Conservation (phyloP, 2,329 filamentous ascomycete genomes). For the Magnaporthiopsis rhizophila region DNA sequence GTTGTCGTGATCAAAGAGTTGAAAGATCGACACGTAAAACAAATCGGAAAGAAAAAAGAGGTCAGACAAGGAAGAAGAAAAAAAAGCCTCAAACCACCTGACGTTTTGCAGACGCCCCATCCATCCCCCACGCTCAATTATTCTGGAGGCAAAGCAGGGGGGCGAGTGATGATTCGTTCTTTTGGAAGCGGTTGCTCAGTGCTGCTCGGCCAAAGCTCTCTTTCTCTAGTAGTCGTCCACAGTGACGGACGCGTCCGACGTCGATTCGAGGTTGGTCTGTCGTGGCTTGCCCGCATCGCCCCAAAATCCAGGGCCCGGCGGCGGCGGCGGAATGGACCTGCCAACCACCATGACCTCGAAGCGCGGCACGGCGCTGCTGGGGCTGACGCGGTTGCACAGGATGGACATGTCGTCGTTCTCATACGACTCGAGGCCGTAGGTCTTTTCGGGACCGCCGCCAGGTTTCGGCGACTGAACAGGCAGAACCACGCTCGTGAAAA, state of each 20-base stretch:
- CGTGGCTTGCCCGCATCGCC: not conserved
- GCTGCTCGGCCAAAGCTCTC: not conserved
- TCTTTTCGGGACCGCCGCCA: not conserved
- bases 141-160: not conserved
- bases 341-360: constrained; percentile 21
- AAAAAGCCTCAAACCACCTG: not conserved
- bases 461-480: not conserved
- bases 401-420: constrained; percentile 20
- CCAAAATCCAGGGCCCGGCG: not conserved
- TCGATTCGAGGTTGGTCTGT: not conserved
- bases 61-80: no score
- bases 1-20: not conserved
- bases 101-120: not conserved
- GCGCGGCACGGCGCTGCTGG: constrained; percentile 14
- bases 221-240: not conserved
- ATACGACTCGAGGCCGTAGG: constrained; percentile 22
- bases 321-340: not conserved
- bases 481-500: not conserved
- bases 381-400: constrained; percentile 14
- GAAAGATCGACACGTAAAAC: not conserved
- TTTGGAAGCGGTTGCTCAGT: not conserved
- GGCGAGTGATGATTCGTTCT: not conserved
- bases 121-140: no score
- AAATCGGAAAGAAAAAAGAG: not conserved
- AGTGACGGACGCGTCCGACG: not conserved